Evolutionary conservation across 768 basidiomycete genomes (phyloP).

Genomic region (Scleroderma citrinum): DNA sequence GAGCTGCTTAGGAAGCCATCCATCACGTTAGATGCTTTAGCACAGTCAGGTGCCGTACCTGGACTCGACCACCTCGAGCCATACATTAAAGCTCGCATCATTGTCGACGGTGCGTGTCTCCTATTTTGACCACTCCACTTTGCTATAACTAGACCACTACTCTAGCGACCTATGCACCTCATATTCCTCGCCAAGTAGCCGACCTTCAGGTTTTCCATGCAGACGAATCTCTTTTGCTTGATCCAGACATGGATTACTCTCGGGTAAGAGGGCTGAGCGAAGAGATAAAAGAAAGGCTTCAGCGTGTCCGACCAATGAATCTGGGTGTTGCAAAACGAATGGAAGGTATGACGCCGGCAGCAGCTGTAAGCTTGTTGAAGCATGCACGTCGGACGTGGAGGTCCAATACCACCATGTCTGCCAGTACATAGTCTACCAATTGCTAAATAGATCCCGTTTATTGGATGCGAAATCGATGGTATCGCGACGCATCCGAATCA

Average conservation of each 20-base stretch:
- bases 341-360: slow-evolving; percentile 88
- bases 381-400: slow-evolving; percentile 44
- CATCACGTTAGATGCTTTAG: slow-evolving; percentile 40
- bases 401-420: not conserved
- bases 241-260: slow-evolving; percentile 66
- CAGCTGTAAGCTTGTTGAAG: slow-evolving; percentile 60
- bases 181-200: slow-evolving; percentile 65
- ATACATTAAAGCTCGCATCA: slow-evolving; percentile 51
- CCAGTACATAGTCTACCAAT: slow-evolving; percentile 3
- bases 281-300: slow-evolving; percentile 67
- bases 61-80: slow-evolving; percentile 44
- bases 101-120: slow-evolving; percentile 56
- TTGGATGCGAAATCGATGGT: too few species aligned
- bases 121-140: not conserved
- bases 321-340: slow-evolving; percentile 89
- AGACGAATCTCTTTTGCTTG: slow-evolving; percentile 68
- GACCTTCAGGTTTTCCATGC: slow-evolving; percentile 69
- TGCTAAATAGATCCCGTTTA: too few species aligned
- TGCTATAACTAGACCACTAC: not conserved
- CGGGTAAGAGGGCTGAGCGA: slow-evolving; percentile 62
- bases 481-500: not conserved
- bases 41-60: slow-evolving; percentile 35
- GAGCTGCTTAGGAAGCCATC: slow-evolving; percentile 61
- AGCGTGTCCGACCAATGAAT: slow-evolving; percentile 55
- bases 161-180: slow-evolving; percentile 56